Conservation (phyloP, 2,329 filamentous ascomycete genomes). For the Diaporthe vexans region DNA sequence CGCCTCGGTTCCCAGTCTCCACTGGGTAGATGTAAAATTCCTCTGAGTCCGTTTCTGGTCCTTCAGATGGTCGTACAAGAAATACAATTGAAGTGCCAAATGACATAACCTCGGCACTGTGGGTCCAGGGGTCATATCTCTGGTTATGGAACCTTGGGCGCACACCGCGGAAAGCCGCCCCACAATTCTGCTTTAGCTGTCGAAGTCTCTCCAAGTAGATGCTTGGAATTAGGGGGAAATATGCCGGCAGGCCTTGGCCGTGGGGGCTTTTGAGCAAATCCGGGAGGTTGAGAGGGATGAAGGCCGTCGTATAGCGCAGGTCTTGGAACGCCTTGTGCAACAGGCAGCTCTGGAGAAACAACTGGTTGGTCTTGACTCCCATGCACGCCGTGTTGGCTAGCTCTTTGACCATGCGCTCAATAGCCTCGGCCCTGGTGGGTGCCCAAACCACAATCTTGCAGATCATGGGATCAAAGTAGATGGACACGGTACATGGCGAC, state of each 20-base stretch:
- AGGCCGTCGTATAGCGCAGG: not conserved
- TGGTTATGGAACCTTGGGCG: slow-evolving; percentile 13
- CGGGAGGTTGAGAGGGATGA: not conserved
- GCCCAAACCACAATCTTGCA: slow-evolving; percentile 15
- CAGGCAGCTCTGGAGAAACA: slow-evolving; percentile 4
- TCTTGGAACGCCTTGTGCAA: not conserved
- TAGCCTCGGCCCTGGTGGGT: not conserved
- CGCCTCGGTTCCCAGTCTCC: not conserved
- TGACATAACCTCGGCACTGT: not conserved
- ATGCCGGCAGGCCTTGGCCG: not conserved
- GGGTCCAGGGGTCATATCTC: not conserved
- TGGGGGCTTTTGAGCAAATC: not conserved
- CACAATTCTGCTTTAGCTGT: not conserved
- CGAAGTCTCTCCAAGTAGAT: not conserved
- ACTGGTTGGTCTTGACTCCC: slow-evolving; percentile 18
- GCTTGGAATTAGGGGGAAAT: not conserved
- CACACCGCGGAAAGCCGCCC: not conserved
- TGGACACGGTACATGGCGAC: not conserved
- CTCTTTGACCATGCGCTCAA: not conserved
- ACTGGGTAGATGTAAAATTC: not conserved
- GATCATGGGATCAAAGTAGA: slow-evolving; percentile 14
- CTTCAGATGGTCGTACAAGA: not conserved
- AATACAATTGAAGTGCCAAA: not conserved
- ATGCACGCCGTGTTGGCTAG: not conserved
- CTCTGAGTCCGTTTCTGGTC: no score